Evolutionary conservation across 2,329 filamentous ascomycete genomes (phyloP).

Genomic region (Neofusicoccum umdonicola): DNA sequence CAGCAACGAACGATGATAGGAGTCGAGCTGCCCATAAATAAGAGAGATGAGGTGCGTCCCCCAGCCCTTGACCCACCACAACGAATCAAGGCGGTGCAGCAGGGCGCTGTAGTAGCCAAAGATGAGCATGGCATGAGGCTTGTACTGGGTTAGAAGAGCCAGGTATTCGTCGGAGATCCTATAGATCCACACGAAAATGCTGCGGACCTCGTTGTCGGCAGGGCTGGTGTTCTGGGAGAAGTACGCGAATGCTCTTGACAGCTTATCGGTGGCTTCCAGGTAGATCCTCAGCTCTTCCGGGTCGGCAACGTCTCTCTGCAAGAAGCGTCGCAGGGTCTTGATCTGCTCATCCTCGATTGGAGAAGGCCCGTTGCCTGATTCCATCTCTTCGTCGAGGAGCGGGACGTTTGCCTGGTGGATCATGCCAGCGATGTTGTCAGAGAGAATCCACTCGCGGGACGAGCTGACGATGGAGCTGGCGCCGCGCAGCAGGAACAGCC

Average conservation of each 20-base stretch:
- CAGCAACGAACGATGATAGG: neutral
- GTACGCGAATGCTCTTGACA: neutral
- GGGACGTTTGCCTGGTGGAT: neutral
- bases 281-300: neutral
- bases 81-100: neutral
- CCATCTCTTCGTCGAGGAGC: neutral
- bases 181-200: slow-evolving; percentile 2
- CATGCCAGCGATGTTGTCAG: slow-evolving; percentile 6
- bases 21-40: neutral
- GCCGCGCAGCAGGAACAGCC: slow-evolving; percentile 9
- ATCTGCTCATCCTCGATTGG: slow-evolving; percentile 32
- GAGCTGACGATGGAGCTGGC: neutral
- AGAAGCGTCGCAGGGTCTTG: slow-evolving; percentile 16
- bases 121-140: neutral
- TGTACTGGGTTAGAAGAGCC: neutral
- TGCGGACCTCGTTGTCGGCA: neutral
- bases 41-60: neutral
- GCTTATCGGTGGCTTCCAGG: slow-evolving; percentile 7
- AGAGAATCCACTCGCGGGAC: neutral
- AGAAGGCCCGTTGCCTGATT: slow-evolving; percentile 17
- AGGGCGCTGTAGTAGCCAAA: slow-evolving; percentile 3
- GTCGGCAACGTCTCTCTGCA: neutral
- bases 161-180: neutral
- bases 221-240: neutral
- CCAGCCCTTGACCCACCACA: slow-evolving; percentile 16